These are phyloP conservation scores for Colletotrichum sansevieriae DNA, from an alignment of 2,329 filamentous ascomycete species.

Conservation along the genomic window DNA sequence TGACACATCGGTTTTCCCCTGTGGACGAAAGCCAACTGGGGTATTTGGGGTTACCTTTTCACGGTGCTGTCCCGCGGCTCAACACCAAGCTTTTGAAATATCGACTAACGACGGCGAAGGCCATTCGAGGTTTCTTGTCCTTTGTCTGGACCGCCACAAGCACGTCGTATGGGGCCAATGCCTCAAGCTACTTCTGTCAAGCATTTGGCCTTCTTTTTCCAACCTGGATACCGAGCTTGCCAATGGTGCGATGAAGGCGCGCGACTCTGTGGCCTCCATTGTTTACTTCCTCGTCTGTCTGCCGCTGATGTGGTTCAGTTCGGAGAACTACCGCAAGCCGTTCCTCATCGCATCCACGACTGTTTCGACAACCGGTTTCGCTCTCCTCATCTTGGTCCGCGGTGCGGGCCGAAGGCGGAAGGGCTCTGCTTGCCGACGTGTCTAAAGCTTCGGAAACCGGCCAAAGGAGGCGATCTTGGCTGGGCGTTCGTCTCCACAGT, in stretches of 20 bases:
- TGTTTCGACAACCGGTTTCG: slow-evolving; percentile 45
- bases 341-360: slow-evolving; percentile 40
- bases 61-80: not conserved
- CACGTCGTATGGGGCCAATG: slow-evolving; percentile 44
- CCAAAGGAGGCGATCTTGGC: slow-evolving; percentile 38
- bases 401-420: slow-evolving; percentile 45
- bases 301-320: slow-evolving; percentile 42
- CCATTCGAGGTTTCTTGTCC: slow-evolving; percentile 37
- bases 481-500: slow-evolving; percentile 46
- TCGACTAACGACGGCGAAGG: slow-evolving; percentile 7
- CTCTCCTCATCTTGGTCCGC: slow-evolving; percentile 47
- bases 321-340: slow-evolving; percentile 43
- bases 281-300: slow-evolving; percentile 42
- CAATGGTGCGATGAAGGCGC: slow-evolving; percentile 29
- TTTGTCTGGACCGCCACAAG: slow-evolving; percentile 44
- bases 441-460: slow-evolving; percentile 37
- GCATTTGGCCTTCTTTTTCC: slow-evolving; percentile 35
- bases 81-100: not conserved
- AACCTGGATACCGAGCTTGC: slow-evolving; percentile 33
- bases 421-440: slow-evolving; percentile 41
- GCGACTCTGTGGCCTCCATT: slow-evolving; percentile 41
- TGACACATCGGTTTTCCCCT: slow-evolving; percentile 46
- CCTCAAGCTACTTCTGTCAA: slow-evolving; percentile 41
- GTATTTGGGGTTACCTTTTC: slow-evolving; percentile 45
- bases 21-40: slow-evolving; percentile 45